phyloP scores from a whole-genome alignment of 1,284 basidiomycete genomes.

The Heterobasidion irregulare region DNA sequence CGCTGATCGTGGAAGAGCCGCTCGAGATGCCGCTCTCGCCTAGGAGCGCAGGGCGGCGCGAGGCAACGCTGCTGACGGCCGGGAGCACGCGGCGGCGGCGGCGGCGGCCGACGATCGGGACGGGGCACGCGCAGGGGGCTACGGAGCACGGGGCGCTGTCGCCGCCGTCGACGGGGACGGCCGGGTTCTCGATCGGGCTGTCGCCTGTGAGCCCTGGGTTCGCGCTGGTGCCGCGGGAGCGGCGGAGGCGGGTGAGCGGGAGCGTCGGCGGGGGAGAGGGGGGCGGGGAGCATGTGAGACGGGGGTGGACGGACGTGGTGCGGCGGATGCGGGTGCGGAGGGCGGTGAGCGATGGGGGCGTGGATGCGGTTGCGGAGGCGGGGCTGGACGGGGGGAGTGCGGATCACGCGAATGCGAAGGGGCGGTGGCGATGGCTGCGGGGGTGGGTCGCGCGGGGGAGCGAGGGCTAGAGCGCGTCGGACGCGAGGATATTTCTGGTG shows the following conservation, averaged over 20 bases:
- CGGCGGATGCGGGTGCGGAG: constrained; percentile 23
- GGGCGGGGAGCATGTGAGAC: neutral
- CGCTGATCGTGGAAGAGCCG: constrained; percentile 11
- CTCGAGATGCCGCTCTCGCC: neutral
- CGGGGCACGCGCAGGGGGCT: neutral
- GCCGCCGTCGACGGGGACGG: constrained; percentile 25
- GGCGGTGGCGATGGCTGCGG: constrained; percentile 3
- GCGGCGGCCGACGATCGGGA: neutral
- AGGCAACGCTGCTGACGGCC: neutral
- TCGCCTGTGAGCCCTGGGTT: constrained; percentile 71
- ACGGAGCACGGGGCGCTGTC: constrained; percentile 1
- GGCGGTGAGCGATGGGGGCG: constrained; percentile 24
- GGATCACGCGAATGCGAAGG: neutral
- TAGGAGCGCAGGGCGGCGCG: constrained; percentile 3
- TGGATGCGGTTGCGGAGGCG: constrained; percentile 29
- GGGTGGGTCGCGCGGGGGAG: neutral
- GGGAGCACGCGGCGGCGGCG: neutral
- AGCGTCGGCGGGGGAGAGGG: neutral
- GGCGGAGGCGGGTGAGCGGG: constrained; percentile 35
- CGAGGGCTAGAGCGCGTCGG: too few relatives aligned
- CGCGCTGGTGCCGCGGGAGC: constrained; percentile 45
- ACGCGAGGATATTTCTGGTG: too few relatives aligned
- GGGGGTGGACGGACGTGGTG: constrained; percentile 15
- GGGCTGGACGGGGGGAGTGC: constrained; percentile 3
- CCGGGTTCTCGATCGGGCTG: constrained; percentile 60